Base-by-base conservation (phyloP, 2,329 filamentous ascomycete species). In the Daldinia eschscholtzii region DNA sequence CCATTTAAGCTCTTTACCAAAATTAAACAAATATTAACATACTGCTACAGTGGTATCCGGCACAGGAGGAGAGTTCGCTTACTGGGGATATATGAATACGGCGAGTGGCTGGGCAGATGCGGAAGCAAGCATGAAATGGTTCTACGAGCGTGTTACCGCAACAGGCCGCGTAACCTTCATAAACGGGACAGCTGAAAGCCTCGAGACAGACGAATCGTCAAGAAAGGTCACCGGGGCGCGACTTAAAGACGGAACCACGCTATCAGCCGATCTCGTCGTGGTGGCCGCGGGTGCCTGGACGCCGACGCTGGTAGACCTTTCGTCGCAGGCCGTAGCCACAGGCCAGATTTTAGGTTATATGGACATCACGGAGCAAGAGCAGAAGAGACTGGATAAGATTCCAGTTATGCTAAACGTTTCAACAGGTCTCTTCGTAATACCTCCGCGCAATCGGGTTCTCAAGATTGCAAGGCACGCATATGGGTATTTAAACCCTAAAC, bases 261-360 rank as follows among this genome's bases (percentile, higher is more conserved):
- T 93, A 6, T 81, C 80, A 3, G 92, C 92, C 1, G 92, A 93
- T 65, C 84, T 97, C 6, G 90, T 92, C 37, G 84, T 98, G 62
- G 85, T 97, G 2, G 94, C 95, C 0, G 90, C 94, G 0, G 95
- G 95, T 15, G 94, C 95, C 4, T 98, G 95, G 94, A 93, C 92
- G 1, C 88, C 90, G 2, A 86, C 87, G 1, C 85, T 98, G 23
- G 82, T 98, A 63, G 92, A 97, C 79, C 83, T 98, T 0, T 85
- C 90, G 53, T 93, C 93, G 28, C 88, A 92, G 50, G 90, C 90
- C 42, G 87, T 91, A 70, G 92, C 94, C 2, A 97, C 93, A 0
- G 95, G 93, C 13, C 95, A 98, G 76, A 87, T 88, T 0, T 78
- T 98, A 28, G 91, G 87, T 12, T 98, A 97, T 81, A 83, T 97